A percentile compares a stretch with the other conserved stretches of the same genome.
These are phyloP conservation scores for Kalanchoe fedtschenkoi DNA, from an alignment of 164 flowering plant genomes.

Conservation along the genomic window DNA sequence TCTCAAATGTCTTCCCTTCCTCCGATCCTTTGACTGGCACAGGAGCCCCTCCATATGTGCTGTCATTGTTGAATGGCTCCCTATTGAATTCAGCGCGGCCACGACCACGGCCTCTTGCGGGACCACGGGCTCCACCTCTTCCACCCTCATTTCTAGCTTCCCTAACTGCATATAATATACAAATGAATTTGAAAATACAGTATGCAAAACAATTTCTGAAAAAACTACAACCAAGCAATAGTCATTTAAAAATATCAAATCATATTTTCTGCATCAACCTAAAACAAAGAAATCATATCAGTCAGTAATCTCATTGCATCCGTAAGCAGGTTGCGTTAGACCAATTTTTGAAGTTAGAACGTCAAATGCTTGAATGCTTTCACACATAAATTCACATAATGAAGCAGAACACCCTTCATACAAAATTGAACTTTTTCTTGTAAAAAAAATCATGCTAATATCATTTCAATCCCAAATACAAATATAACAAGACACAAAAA, in stretches of 20 bases:
- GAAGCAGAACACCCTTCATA: too few relatives aligned
- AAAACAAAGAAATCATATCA: too few relatives aligned
- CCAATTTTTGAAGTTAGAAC: too few relatives aligned
- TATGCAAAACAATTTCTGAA: not conserved
- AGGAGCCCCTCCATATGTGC: conserved; percentile 23
- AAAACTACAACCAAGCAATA: not conserved
- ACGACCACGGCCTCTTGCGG: conserved; percentile 24
- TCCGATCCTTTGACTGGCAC: conserved; percentile 22
- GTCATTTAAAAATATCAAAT: not conserved
- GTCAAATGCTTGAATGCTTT: too few relatives aligned
- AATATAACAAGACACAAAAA: too few relatives aligned
- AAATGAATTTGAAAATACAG: not conserved
- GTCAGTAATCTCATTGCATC: too few relatives aligned
- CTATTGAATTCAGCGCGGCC: conserved; percentile 19
- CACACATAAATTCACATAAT: too few relatives aligned
- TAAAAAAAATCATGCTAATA: too few relatives aligned
- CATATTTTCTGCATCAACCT: too few relatives aligned
- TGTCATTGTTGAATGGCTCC: conserved; percentile 21
- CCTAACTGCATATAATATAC: conserved; percentile 29
- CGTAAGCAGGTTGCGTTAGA: too few relatives aligned
- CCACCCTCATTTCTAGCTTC: conserved; percentile 42
- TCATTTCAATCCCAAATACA: too few relatives aligned
- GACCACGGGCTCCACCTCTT: conserved; percentile 25
- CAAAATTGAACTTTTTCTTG: too few relatives aligned
- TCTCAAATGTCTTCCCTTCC: conserved; percentile 23